phyloP scores from a whole-genome alignment of 768 basidiomycete genomes.

The Tulasnella sp. region DNA sequence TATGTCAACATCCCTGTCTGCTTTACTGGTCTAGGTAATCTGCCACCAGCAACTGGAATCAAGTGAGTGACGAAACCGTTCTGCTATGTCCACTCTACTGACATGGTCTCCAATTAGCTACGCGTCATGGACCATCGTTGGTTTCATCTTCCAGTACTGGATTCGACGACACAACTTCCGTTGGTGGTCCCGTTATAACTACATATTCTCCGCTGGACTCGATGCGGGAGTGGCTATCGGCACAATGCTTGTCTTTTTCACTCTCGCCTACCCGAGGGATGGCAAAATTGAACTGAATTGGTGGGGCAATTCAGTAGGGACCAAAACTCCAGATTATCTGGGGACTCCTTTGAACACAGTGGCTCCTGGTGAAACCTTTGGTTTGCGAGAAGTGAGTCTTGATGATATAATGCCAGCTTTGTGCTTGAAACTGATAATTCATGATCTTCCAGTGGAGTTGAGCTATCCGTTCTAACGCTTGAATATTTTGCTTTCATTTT shows the following conservation, averaged over 20 bases:
- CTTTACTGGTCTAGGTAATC: conserved; percentile 18
- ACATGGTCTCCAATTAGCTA: conserved; percentile 3
- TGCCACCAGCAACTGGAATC: conserved; percentile 17
- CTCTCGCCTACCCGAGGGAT: conserved; percentile 8
- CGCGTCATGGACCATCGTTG: conserved; percentile 19
- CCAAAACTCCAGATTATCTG: conserved; percentile 12
- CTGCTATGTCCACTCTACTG: background rate
- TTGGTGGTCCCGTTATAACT: conserved; percentile 26
- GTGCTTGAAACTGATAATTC: background rate
- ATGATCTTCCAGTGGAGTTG: background rate
- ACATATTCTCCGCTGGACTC: conserved; percentile 23
- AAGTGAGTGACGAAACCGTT: conserved; percentile 12
- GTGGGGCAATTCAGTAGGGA: conserved; percentile 15
- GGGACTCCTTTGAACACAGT: conserved; percentile 13
- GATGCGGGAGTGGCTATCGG: conserved; percentile 24
- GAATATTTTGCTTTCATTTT: no score
- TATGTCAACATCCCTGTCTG: conserved; percentile 19
- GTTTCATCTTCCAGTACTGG: conserved; percentile 18
- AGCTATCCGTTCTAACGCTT: background rate
- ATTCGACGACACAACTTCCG: conserved; percentile 18
- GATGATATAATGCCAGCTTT: background rate
- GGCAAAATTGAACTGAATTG: conserved; percentile 11
- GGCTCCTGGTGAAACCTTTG: conserved; percentile 13
- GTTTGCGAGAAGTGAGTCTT: conserved; percentile 6
- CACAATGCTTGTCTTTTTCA: conserved; percentile 24